Evolutionary conservation across 129 eudicot genomes (phyloP).

Genomic region (Ambrosia artemisiifolia): DNA sequence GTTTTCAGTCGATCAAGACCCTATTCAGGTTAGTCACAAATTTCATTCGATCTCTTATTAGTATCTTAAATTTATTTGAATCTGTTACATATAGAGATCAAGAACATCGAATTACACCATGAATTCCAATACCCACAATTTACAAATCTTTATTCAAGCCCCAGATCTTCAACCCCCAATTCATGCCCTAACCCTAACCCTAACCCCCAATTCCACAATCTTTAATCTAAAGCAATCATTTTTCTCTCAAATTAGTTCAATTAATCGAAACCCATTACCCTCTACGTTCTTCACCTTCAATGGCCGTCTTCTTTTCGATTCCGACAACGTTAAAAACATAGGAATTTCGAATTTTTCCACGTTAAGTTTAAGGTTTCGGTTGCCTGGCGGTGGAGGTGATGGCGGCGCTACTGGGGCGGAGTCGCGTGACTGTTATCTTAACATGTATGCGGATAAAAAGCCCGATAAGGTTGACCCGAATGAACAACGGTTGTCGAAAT

Average conservation of each 20-base stretch:
- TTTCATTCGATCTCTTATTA: not conserved
- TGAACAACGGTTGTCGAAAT: conserved; percentile 66
- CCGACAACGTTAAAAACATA: conserved; percentile 29
- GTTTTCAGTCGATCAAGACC: not conserved
- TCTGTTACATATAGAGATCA: not conserved
- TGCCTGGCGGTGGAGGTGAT: conserved; percentile 83
- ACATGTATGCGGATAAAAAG: conserved; percentile 82
- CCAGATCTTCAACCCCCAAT: conserved; percentile 47
- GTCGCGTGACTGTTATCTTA: conserved; percentile 89
- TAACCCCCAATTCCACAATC: conserved; percentile 46
- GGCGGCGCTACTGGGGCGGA: conserved; percentile 96
- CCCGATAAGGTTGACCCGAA: conserved; percentile 90
- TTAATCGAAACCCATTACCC: conserved; percentile 16
- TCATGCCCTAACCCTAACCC: conserved; percentile 57
- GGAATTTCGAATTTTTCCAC: conserved; percentile 43
- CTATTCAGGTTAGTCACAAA: not conserved
- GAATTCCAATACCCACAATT: conserved; percentile 28
- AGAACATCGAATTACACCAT: conserved; percentile 20
- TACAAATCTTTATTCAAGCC: conserved; percentile 46
- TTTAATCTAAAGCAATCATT: conserved; percentile 44
- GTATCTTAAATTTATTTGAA: not conserved
- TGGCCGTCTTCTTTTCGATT: conserved; percentile 52
- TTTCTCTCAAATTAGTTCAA: conserved; percentile 16
- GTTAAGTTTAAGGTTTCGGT: conserved; percentile 40
- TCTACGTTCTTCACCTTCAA: conserved; percentile 52